Base-by-base conservation (phyloP, 371 early-diverging fungal species). In the Mortierella sp. region DNA sequence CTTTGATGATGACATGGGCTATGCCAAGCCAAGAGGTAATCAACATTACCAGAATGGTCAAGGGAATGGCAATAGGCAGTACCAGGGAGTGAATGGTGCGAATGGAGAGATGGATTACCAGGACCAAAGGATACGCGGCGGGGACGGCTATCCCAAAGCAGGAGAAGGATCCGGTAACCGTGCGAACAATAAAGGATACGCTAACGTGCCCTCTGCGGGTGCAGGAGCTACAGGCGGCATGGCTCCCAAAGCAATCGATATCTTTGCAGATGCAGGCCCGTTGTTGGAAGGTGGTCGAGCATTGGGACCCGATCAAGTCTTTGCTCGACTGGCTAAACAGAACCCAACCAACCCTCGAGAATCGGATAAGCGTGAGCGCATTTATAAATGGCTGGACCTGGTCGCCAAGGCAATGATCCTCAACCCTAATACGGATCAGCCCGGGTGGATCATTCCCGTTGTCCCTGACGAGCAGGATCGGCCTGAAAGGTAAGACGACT, bases 371-470 rank as follows among this genome's bases (percentile, higher is more conserved):
- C 60, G 72, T 6, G 68, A 62, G 26, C 68, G 71, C 1, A 68
- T 76, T 37, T 64, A 57, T 37, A 58, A 57, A 30, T 76, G 76
- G 76, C 14, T 60, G 59, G 71, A 66, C 55, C 48, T 66, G 7
- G 55, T 70, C 9, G 62, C 66, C 4, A 66, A 50, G 11, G 75
- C 66, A 0, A 30, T 70, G 21, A 69, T 60, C 0, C 62, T 75
- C 30, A 70, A 75, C 62, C 70, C 75, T 5, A 63, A 69, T 26
- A 65, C 70, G 12, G 55, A 57, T 16, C 25, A 50, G 6, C 75
- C 64, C 25, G 75, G 70, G 7, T 69, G 75, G 75, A 66, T 75
- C 26, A 75, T 75, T 29, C 75, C 70, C 25, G 66, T 75, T 19
- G 37, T 26, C 0, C 75, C 75, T 18, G 75, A 75, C 53, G 70